These are phyloP conservation scores for Solanum lycopersicoides DNA, from an alignment of 257 asterid genomes.

Conservation along the genomic window DNA sequence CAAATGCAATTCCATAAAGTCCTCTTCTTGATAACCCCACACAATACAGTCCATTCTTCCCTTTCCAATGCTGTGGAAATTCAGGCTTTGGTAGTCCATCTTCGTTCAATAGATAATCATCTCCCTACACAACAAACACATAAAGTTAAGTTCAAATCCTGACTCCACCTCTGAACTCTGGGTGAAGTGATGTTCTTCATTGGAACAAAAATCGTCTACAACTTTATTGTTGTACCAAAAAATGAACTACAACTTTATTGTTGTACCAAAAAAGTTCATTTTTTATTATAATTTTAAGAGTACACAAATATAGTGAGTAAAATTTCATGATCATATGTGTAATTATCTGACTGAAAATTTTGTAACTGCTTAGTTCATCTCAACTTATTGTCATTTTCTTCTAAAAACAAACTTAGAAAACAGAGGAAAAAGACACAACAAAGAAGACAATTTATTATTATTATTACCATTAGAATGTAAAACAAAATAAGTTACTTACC, in stretches of 20 bases:
- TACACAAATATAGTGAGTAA: background rate
- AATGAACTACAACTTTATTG: background rate
- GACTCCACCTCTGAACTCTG: background rate
- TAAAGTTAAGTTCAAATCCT: background rate
- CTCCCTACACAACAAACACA: conserved; percentile 20
- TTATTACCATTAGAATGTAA: background rate
- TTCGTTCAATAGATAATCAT: conserved; percentile 35
- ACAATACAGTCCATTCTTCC: conserved; percentile 57
- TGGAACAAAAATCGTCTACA: background rate
- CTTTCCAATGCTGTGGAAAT: conserved; percentile 66
- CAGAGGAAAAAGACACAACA: background rate
- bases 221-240: background rate
- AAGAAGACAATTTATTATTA: background rate
- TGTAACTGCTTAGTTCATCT: background rate
- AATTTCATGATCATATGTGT: background rate
- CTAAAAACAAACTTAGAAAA: background rate
- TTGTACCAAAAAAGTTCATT: too few relatives aligned
- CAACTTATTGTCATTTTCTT: background rate
- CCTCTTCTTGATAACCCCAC: conserved; percentile 56
- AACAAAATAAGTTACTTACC: conserved; percentile 11
- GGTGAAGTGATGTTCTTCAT: too few relatives aligned
- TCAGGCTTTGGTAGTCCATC: conserved; percentile 44
- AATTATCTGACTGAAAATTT: background rate
- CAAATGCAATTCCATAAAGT: conserved; percentile 47
- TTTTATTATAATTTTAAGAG: too few relatives aligned